phyloP scores from a whole-genome alignment of 306 rosid genomes.

The Cicer arietinum region DNA sequence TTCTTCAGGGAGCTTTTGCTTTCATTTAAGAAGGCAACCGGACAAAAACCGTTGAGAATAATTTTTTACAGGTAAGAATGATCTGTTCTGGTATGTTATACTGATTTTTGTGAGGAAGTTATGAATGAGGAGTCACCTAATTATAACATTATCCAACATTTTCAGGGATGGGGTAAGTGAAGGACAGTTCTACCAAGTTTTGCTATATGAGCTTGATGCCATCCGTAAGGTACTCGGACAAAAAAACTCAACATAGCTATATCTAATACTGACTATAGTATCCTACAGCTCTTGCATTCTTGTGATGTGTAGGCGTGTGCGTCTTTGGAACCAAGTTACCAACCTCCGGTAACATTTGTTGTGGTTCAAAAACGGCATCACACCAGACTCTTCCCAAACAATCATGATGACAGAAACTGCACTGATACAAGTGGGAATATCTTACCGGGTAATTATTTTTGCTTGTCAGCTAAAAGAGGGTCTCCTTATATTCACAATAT shows the following conservation, averaged over 20 bases:
- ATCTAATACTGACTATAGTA: background rate
- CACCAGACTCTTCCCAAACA: conserved; percentile 79
- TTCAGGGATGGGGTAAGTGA: conserved; percentile 65
- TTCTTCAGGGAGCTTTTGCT: conserved; percentile 50
- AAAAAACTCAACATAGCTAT: background rate
- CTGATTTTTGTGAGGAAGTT: conserved; percentile 22
- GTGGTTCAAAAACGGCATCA: conserved; percentile 94
- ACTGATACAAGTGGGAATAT: conserved; percentile 67
- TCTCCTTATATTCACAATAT: conserved; percentile 8
- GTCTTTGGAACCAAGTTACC: conserved; percentile 88
- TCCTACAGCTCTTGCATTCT: conserved; percentile 24
- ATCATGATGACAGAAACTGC: conserved; percentile 65
- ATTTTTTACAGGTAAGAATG: conserved; percentile 53
- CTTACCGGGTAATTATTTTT: conserved; percentile 66
- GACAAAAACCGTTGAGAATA: conserved; percentile 58
- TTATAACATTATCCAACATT: conserved; percentile 9
- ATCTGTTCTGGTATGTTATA: conserved; percentile 2
- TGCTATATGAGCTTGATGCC: conserved; percentile 74
- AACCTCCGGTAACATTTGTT: conserved; percentile 88
- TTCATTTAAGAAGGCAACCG: conserved; percentile 52
- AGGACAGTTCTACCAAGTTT: conserved; percentile 62
- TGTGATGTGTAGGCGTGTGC: conserved; percentile 73
- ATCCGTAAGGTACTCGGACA: conserved; percentile 60
- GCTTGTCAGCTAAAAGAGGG: background rate
- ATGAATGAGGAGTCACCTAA: conserved; percentile 6